phyloP scores from a whole-genome alignment of 441 rosid genomes.

The Adansonia grandidieri region DNA sequence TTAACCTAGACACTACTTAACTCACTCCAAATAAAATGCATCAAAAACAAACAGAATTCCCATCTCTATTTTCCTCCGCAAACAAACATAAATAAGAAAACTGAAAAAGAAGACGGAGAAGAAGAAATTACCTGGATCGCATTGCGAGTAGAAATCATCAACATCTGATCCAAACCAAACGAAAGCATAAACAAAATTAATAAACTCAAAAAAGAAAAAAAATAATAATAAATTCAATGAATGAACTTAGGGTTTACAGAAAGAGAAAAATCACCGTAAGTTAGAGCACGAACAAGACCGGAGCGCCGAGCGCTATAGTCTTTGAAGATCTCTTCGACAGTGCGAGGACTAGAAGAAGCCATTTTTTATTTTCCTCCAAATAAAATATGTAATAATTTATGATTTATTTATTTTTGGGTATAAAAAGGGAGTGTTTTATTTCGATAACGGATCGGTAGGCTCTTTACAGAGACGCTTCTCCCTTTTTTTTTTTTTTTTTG shows the following conservation, averaged over 20 bases:
- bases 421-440: not conserved
- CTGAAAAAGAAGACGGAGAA: conserved; percentile 14
- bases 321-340: conserved; percentile 90
- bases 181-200: not conserved
- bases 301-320: conserved; percentile 75
- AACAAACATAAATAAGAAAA: conserved; percentile 25
- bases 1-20: not conserved
- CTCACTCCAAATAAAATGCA: not conserved
- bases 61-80: conserved; percentile 12
- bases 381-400: not conserved
- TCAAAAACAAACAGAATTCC: not conserved
- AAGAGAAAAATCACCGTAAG: conserved; percentile 47
- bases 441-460: not conserved
- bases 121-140: conserved; percentile 70
- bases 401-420: not conserved
- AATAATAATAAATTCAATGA: not conserved
- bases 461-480: not conserved
- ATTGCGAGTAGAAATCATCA: conserved; percentile 70
- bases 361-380: not conserved
- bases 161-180: conserved; percentile 52
- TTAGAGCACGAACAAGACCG: conserved; percentile 77
- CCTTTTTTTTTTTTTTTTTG: no score
- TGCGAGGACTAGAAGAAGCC: conserved; percentile 69
- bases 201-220: not conserved
- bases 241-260: conserved; percentile 21